phyloP scores from a whole-genome alignment of 306 rosid species.

The Alnus glutinosa region DNA sequence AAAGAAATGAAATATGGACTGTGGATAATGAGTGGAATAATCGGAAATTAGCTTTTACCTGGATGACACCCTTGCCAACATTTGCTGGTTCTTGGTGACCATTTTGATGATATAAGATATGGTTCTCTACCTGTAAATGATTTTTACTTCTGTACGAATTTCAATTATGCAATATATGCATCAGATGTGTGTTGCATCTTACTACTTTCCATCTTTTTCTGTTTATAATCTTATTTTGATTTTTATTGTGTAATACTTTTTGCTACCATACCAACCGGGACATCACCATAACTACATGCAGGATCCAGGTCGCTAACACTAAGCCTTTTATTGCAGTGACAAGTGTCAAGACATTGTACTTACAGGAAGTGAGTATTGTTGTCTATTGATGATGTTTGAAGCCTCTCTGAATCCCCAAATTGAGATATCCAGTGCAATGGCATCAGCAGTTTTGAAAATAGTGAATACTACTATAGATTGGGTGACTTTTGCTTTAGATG shows the following conservation, averaged over 20 bases:
- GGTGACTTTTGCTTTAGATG: slow-evolving; percentile 65
- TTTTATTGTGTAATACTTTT: background rate
- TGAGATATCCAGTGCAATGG: slow-evolving; percentile 48
- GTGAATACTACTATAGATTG: slow-evolving; percentile 57
- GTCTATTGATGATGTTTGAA: slow-evolving; percentile 35
- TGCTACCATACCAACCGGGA: background rate
- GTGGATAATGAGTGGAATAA: background rate
- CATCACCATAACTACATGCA: slow-evolving; percentile 14
- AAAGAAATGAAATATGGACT: background rate
- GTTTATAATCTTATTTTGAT: background rate
- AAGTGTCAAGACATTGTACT: slow-evolving; percentile 20
- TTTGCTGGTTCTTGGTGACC: background rate
- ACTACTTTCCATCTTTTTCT: background rate
- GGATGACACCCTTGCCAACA: background rate
- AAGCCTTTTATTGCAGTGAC: background rate
- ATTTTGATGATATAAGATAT: slow-evolving; percentile 5
- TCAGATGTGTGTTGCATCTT: background rate
- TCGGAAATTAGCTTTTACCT: background rate
- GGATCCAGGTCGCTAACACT: slow-evolving; percentile 22
- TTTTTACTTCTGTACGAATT: background rate
- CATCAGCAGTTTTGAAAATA: slow-evolving; percentile 45
- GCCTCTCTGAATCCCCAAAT: slow-evolving; percentile 23
- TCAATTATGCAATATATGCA: background rate
- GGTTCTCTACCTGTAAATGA: background rate
- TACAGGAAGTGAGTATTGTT: background rate